Percentiles rank a stretch among this genome's conserved stretches.
These are phyloP conservation scores for Patellifolia procumbens DNA, from an alignment of 179 eudicot species.

Conservation along the genomic window DNA sequence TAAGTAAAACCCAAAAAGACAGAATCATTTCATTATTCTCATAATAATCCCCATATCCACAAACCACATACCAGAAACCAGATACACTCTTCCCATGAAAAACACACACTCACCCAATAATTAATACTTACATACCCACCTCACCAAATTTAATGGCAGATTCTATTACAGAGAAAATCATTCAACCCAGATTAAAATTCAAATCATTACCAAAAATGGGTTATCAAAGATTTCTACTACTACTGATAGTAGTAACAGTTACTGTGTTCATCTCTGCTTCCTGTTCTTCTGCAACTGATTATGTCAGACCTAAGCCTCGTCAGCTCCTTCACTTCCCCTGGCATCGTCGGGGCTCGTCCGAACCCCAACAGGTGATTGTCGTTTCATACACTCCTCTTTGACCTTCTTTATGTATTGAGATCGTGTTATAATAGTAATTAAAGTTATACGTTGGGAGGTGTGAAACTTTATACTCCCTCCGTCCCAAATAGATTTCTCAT, in stretches of 20 bases:
- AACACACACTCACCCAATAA: background rate
- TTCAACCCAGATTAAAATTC: background rate
- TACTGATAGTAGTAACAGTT: background rate
- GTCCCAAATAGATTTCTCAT: too few species aligned
- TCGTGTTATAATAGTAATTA: too few species aligned
- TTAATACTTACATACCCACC: background rate
- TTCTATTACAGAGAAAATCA: too few species aligned
- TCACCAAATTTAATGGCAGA: background rate
- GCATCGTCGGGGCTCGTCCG: conserved; percentile 40
- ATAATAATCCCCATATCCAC: too few species aligned
- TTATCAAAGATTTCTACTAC: background rate
- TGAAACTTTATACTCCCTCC: too few species aligned
- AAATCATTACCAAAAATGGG: conserved; percentile 19
- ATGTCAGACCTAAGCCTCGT: conserved; percentile 74
- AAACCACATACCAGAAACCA: background rate
- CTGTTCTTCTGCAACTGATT: conserved; percentile 34
- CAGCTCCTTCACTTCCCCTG: conserved; percentile 55
- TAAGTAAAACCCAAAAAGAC: background rate
- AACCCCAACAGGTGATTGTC: conserved; percentile 71
- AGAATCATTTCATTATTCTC: background rate
- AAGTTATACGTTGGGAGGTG: too few species aligned
- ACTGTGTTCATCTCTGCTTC: conserved; percentile 24
- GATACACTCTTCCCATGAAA: background rate
- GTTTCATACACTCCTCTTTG: background rate
- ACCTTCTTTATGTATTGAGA: background rate